Evolutionary conservation across 139 green algal genomes (phyloP), one percentile per base, ranked within the genome.

Genomic region (Pleodorina starrii): DNA sequence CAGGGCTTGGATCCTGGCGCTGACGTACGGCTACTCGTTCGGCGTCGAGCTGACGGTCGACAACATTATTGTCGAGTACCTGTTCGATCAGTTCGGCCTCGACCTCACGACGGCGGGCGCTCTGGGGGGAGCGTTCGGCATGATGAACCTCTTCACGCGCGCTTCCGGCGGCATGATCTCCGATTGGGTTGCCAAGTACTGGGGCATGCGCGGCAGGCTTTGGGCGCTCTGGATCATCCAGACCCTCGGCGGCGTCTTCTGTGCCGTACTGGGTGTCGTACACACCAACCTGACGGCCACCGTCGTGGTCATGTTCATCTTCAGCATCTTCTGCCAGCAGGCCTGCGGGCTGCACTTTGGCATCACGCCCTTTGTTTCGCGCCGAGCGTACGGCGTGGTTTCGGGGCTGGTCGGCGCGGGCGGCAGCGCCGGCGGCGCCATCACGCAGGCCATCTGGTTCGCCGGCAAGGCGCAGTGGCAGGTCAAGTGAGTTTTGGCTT

Each of bases 381-480:
- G 96, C 78, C 92, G 97, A 2, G 91, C 94, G 4, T 94, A 97
- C 51, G 98, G 98, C 36, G 90, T 99, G 17, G 95, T 97, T 11
- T 97, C 96, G 36, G 98, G 98, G 42, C 91, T 99, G 2, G 94
- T 99, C n/a, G 97, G 97, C 57, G 97, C 97, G 25, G 98, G 98
- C 68, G 98, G 97, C 51, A 99, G 98, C 93, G 91, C 94, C 12
- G 98, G 98, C 63, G 92, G 94, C 32, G 95, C 95, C 35, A 92
- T 99, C 80, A 99, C 95, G 46, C 96, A 98, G 93, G 94, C 94
- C 71, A 93, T 98, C 48, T 99, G 98, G 92, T 99, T 99, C 94
- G 91, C 90, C 2, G 91, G 90, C 57, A 79, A 63, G 1, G 42
- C 78, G 10, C 35, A 83, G 27, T 89, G 86, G 35, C 51, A 78